A percentile compares a stretch with the other conserved stretches of the same genome.
phyloP scores from a whole-genome alignment of 1,284 basidiomycete species.

The Bothia castanella region DNA sequence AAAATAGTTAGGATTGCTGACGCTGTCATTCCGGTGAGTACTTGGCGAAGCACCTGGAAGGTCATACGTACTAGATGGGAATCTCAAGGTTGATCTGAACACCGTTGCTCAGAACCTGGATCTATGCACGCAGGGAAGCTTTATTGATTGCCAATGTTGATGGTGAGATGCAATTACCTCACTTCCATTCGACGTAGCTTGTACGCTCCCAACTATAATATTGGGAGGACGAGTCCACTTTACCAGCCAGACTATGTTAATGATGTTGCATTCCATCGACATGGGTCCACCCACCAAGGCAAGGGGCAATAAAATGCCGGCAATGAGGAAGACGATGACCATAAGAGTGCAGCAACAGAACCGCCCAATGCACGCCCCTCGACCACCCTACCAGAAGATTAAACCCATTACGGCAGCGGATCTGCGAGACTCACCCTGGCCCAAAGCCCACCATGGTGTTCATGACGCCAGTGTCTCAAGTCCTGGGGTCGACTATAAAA shows the following conservation, averaged over 20 bases:
- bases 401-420: neutral
- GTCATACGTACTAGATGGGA: slow-evolving; percentile 55
- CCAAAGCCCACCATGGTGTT: slow-evolving; percentile 60
- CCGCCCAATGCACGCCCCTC: slow-evolving; percentile 54
- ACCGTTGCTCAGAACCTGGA: slow-evolving; percentile 41
- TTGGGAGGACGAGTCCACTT: slow-evolving; percentile 82
- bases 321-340: slow-evolving; percentile 57
- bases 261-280: neutral
- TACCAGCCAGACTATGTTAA: slow-evolving; percentile 13
- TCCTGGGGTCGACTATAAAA: slow-evolving; percentile 35
- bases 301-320: slow-evolving; percentile 69
- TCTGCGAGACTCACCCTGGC: slow-evolving; percentile 42
- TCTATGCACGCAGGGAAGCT: slow-evolving; percentile 32
- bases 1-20: slow-evolving; percentile 87
- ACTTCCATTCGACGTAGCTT: slow-evolving; percentile 38
- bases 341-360: slow-evolving; percentile 71
- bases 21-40: slow-evolving; percentile 42
- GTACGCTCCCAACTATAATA: slow-evolving; percentile 58
- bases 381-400: slow-evolving; percentile 44
- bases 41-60: neutral
- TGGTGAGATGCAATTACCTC: slow-evolving; percentile 37
- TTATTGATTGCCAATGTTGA: slow-evolving; percentile 1
- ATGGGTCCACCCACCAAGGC: slow-evolving; percentile 53
- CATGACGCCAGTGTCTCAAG: slow-evolving; percentile 52
- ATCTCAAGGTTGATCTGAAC: slow-evolving; percentile 64